These are phyloP conservation scores for Phaseolus lunatus DNA, from an alignment of 306 rosid genomes.

Conservation along the genomic window DNA sequence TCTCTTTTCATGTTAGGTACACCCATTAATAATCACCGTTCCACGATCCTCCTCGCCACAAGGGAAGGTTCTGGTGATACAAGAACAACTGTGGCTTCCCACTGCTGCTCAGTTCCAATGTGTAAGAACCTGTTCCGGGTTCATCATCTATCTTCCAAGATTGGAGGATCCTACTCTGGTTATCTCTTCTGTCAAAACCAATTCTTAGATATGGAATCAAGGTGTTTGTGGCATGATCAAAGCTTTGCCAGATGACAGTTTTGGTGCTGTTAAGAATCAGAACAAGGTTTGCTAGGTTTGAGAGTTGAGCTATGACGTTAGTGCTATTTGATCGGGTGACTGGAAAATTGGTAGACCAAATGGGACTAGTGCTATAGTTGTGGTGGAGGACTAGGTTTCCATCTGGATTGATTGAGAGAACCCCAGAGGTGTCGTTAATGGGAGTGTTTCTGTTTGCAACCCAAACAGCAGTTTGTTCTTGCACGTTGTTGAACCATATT, in stretches of 20 bases:
- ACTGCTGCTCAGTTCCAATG: constrained; percentile 23
- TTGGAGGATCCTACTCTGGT: constrained; percentile 36
- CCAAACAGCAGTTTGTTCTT: constrained; percentile 54
- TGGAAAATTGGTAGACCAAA: constrained; percentile 45
- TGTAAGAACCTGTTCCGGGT: constrained; percentile 56
- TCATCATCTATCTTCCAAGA: constrained; percentile 56
- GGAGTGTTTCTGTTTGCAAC: constrained; percentile 60
- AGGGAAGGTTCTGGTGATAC: constrained; percentile 21
- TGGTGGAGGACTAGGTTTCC: constrained; percentile 44
- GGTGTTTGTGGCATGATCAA: constrained; percentile 46
- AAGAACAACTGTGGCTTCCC: constrained; percentile 58
- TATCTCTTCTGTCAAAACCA: constrained; percentile 37
- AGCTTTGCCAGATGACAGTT: constrained; percentile 46
- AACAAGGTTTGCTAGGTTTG: constrained; percentile 45
- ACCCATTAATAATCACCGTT: constrained; percentile 25
- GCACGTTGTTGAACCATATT: constrained; percentile 58
- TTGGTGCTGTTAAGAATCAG: not conserved
- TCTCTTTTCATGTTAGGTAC: constrained; percentile 38
- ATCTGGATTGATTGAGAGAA: constrained; percentile 43
- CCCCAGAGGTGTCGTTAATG: constrained; percentile 46
- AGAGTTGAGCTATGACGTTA: constrained; percentile 38
- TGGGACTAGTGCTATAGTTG: constrained; percentile 23
- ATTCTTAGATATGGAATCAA: constrained; percentile 29
- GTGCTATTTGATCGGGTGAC: not conserved
- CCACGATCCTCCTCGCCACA: constrained; percentile 48